Conservation (phyloP, 257 asterid genomes). For the Osmanthus fragrans region DNA sequence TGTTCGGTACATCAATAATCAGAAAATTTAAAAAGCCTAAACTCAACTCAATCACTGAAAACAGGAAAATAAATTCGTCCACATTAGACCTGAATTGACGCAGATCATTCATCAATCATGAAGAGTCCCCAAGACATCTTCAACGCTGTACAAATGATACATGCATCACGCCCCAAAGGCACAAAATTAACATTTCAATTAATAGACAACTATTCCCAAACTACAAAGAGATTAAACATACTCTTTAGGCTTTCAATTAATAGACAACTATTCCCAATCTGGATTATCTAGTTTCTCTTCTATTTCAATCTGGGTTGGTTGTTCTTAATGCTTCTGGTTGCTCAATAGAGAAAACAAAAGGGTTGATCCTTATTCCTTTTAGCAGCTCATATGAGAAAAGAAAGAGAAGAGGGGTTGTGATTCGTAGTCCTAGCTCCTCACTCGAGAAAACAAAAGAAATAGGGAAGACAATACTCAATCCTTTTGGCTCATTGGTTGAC, state of each 20-base stretch:
- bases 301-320: no score
- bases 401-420: no score
- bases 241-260: constrained; percentile 37
- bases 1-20: constrained; percentile 9
- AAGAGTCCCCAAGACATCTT: constrained; percentile 62
- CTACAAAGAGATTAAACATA: constrained; percentile 29
- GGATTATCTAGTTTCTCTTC: no score
- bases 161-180: constrained; percentile 28
- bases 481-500: no score
- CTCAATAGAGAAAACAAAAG: no score
- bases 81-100: constrained; percentile 12
- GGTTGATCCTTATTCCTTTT: no score
- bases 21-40: not conserved
- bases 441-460: no score
- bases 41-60: not conserved
- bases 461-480: no score
- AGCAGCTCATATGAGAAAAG: no score
- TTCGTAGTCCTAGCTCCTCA: no score
- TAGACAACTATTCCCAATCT: no score
- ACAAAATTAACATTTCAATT: not conserved
- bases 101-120: constrained; percentile 36
- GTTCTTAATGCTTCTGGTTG: no score
- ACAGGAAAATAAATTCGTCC: not conserved
- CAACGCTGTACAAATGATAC: constrained; percentile 57
- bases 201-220: not conserved